Percentiles rank a stretch among this genome's conserved stretches.
Conservation (phyloP, 805 yeast genomes). For the Wickerhamiella vanderwaltii region DNA sequence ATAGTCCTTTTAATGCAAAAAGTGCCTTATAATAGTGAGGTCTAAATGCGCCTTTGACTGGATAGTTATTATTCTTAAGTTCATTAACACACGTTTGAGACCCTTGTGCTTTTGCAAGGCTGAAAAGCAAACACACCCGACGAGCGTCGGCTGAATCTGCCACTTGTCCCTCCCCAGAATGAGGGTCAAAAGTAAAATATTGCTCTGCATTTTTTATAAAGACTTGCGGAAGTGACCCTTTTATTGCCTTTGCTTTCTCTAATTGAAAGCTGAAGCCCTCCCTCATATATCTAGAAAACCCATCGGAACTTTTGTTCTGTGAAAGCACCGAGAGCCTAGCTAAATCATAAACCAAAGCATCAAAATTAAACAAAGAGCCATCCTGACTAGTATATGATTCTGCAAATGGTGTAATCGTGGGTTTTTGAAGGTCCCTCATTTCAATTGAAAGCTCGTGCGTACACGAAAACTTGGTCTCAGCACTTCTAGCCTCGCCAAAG, state of each 20-base stretch:
- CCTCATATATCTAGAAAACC: no score
- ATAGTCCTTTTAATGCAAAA: not conserved
- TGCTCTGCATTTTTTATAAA: no score
- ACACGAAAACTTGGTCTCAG: not conserved
- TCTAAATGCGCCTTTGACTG: not conserved
- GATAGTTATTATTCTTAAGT: not conserved
- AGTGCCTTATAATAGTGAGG: no score
- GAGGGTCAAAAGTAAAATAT: no score
- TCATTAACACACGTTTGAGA: not conserved
- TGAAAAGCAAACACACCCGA: not conserved
- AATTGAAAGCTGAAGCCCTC: no score
- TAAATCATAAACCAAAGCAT: slow-evolving; percentile 2
- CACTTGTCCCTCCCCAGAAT: no score
- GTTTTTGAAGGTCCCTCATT: not conserved
- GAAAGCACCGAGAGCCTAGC: not conserved
- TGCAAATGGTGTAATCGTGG: not conserved
- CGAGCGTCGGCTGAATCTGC: no score
- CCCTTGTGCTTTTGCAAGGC: not conserved
- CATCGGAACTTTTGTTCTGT: no score
- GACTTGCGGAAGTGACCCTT: no score
- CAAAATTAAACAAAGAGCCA: not conserved
- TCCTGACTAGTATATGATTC: not conserved
- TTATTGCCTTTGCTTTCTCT: no score
- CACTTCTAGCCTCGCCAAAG: not conserved
- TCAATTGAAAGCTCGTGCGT: no score